Evolutionary conservation across 768 basidiomycete species (phyloP).

Genomic region (Lactarius hengduanensis): DNA sequence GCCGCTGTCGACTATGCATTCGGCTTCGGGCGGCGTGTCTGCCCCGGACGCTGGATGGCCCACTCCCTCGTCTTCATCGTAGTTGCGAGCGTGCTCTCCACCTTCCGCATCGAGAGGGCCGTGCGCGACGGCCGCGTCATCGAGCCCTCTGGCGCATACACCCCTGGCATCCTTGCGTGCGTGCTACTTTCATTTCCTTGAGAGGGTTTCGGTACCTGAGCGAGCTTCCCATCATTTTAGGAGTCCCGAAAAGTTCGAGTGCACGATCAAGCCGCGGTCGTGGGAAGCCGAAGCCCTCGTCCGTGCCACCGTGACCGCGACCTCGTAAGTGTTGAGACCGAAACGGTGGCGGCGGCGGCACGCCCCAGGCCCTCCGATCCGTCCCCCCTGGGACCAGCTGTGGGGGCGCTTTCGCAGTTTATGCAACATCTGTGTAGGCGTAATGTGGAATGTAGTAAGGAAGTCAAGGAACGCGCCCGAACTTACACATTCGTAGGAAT

Average conservation of each 20-base stretch:
- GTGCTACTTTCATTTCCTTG: neutral
- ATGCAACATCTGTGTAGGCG: neutral
- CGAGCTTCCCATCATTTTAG: neutral
- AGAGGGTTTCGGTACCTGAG: neutral
- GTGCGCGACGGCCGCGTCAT: constrained; percentile 27
- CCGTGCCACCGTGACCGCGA: constrained; percentile 20
- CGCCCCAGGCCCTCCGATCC: neutral
- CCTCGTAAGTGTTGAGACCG: neutral
- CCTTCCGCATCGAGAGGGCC: constrained; percentile 26
- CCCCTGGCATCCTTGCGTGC: constrained; percentile 29
- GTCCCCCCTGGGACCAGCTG: neutral
- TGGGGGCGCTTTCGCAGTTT: neutral
- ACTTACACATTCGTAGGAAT: neutral
- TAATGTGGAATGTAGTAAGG: neutral
- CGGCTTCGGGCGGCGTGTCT: constrained; percentile 31
- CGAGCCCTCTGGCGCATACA: constrained; percentile 25
- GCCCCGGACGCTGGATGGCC: constrained; percentile 31
- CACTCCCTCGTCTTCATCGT: constrained; percentile 26
- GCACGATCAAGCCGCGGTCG: constrained; percentile 23
- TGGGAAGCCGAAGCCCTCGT: constrained; percentile 26
- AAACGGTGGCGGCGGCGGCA: neutral
- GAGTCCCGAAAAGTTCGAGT: constrained; percentile 28
- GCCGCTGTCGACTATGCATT: constrained; percentile 29
- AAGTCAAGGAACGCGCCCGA: neutral
- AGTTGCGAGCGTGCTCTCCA: constrained; percentile 27